These are phyloP conservation scores for Pythium diclinum DNA, from an alignment of 352 stramenopile species.

Conservation along the genomic window DNA sequence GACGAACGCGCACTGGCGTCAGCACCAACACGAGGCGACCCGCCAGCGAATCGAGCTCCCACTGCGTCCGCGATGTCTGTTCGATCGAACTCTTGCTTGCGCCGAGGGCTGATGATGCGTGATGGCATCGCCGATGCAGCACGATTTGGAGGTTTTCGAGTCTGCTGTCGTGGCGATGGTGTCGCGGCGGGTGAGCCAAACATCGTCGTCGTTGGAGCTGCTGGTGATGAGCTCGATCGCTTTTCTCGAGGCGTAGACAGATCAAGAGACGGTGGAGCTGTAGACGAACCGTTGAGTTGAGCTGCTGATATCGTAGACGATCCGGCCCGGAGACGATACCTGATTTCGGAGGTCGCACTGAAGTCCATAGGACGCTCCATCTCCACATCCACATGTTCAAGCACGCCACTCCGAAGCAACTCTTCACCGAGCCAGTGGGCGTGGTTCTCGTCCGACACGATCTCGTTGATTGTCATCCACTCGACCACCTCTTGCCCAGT, in stretches of 20 bases:
- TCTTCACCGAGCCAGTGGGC: conserved; percentile 75
- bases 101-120: conserved; percentile 27
- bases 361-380: conserved; percentile 14
- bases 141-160: conserved; percentile 1
- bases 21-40: conserved; percentile 17
- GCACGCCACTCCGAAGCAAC: conserved; percentile 52
- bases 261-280: conserved; percentile 2
- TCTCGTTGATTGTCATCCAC: conserved; percentile 81
- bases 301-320: neutral
- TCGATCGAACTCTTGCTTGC: conserved; percentile 19
- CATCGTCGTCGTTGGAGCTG: neutral
- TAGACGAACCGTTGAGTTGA: neutral
- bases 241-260: conserved; percentile 16
- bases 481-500: conserved; percentile 55
- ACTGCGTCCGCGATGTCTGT: conserved; percentile 20
- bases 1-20: conserved; percentile 7
- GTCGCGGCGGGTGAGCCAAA: neutral
- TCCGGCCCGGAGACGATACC: conserved; percentile 20
- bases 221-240: conserved; percentile 17
- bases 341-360: neutral
- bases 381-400: conserved; percentile 32
- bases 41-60: conserved; percentile 13
- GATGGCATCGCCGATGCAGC: conserved; percentile 14
- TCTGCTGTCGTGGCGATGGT: neutral
- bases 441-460: conserved; percentile 66